These are phyloP conservation scores for Pythium insidiosum DNA, from an alignment of 352 stramenopile species.

Conservation along the genomic window DNA sequence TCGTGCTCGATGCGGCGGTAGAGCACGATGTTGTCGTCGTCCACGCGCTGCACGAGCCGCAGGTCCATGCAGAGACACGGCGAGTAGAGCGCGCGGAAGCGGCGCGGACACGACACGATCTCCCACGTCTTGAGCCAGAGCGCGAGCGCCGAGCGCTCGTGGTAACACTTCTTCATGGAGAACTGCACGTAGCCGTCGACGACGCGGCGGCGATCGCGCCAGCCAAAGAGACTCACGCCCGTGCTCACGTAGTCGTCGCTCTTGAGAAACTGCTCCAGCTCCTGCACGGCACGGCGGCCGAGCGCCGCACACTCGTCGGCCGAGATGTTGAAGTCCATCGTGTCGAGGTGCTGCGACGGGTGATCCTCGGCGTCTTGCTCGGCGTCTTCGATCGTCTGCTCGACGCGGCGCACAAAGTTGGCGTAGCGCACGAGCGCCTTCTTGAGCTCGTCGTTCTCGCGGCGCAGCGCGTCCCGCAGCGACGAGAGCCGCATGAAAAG, in stretches of 20 bases:
- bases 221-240: constrained; percentile 40
- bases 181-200: constrained; percentile 37
- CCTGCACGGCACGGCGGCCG: constrained; percentile 21
- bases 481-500: constrained; percentile 42
- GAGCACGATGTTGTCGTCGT: constrained; percentile 55
- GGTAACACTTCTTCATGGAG: constrained; percentile 43
- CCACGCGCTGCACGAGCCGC: constrained; percentile 38
- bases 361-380: constrained; percentile 13
- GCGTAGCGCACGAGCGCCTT: constrained; percentile 27
- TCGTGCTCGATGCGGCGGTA: constrained; percentile 30
- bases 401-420: constrained; percentile 31
- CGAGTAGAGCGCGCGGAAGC: constrained; percentile 32
- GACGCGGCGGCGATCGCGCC: constrained; percentile 34
- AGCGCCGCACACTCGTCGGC: constrained; percentile 34
- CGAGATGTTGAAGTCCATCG: constrained; percentile 20
- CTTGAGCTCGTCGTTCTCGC: constrained; percentile 42
- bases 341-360: constrained; percentile 10
- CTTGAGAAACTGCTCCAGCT: constrained; percentile 32
- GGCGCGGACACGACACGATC: constrained; percentile 21
- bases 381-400: constrained; percentile 24
- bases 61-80: constrained; percentile 24
- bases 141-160: constrained; percentile 14
- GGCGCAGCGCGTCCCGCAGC: constrained; percentile 35
- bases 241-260: constrained; percentile 33
- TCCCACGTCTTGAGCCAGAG: constrained; percentile 29